These are phyloP conservation scores for Phytophthora pistaciae DNA, from an alignment of 352 stramenopile species.

Conservation along the genomic window DNA sequence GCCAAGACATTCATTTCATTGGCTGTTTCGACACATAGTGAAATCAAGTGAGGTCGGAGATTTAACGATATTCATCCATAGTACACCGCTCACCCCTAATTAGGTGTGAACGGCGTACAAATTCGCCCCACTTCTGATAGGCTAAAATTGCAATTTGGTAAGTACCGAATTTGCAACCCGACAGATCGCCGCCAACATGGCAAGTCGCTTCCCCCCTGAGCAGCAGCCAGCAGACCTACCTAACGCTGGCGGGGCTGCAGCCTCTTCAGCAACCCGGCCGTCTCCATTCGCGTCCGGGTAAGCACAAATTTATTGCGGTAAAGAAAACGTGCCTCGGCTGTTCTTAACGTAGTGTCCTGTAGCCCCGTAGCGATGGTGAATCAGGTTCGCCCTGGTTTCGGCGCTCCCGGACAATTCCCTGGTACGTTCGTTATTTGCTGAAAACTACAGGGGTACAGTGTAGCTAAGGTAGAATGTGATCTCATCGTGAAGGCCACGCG, in stretches of 20 bases:
- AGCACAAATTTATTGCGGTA: neutral
- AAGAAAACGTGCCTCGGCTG: neutral
- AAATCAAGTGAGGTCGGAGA: neutral
- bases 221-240: constrained; percentile 13
- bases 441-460: neutral
- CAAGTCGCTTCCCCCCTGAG: constrained; percentile 26
- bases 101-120: too few relatives aligned
- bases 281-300: constrained; percentile 45
- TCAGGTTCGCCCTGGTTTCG: constrained; percentile 42
- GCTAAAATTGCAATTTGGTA: too few relatives aligned
- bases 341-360: constrained; percentile 10
- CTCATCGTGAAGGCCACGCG: constrained; percentile 37
- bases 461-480: neutral
- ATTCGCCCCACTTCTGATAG: too few relatives aligned
- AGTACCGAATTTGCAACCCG: too few relatives aligned
- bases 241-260: neutral
- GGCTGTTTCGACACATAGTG: neutral
- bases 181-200: constrained; percentile 12
- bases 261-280: constrained; percentile 12
- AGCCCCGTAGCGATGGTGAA: constrained; percentile 54
- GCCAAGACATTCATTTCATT: neutral
- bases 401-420: constrained; percentile 30
- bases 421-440: constrained; percentile 9
- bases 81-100: too few relatives aligned
- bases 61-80: too few relatives aligned